Evolutionary conservation across 1,284 basidiomycete species (phyloP), one percentile per base, ranked within the genome.

Genomic region (Serendipita sp.): DNA sequence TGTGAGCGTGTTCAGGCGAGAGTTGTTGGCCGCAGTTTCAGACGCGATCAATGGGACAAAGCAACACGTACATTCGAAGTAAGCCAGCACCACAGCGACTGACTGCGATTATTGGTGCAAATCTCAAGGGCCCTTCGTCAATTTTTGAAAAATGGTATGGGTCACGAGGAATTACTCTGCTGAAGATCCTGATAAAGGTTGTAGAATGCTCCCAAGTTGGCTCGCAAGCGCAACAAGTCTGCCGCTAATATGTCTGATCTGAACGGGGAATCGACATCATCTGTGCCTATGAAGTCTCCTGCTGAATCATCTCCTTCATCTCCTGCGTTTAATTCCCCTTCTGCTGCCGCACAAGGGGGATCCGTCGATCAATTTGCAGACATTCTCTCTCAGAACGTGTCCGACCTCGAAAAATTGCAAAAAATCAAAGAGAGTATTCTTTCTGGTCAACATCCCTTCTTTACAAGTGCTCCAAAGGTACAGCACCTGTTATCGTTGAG

Each of bases 211-310:
- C 22, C 22, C 22, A 22, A 22, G 22, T 22, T 12, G 17, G 42
- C 42, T 12, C 42, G 42, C 42, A 44, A 44, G 42, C 12, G 17
- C 12, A 44, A 17, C 42, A 44, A 17, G 42, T 44, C 42, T 17
- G 17, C 17, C 17, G 42, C 58, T 44, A 32, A 30, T 61, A 60
- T 43, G 30, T 78, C 86, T 87, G 72, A 68, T 82, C 73, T 35
- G 8, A 32, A 15, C 35, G 35, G 13, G 41, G 34, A 44, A 12
- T 17, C 12, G 17, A 44, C 12, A 12, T 12, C 42, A 44, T 44
- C 42, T 17, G 17, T 41, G 38, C n/a, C n/a, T 22, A 49, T 49
- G 8, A 49, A 49, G 13, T 41, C 38, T 41, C 38, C 38, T 41
- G 6, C 38, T 41, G 45, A 49, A 10, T 22, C 45, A 49, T 49